These are phyloP conservation scores for Leptosphaerulina australis DNA, from an alignment of 2,329 filamentous ascomycete species.

Conservation along the genomic window DNA sequence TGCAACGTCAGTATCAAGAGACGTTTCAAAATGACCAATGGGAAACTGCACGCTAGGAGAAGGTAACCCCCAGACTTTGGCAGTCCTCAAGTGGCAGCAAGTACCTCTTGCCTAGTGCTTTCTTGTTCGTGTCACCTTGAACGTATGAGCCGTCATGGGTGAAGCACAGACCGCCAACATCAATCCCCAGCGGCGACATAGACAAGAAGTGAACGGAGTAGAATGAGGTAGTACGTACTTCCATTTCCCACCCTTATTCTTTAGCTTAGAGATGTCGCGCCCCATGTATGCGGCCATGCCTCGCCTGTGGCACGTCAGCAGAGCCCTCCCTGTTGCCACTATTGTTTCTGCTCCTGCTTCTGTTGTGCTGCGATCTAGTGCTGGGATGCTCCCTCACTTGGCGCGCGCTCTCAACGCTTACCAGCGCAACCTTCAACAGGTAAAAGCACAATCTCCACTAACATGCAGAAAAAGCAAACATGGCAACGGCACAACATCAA, in stretches of 20 bases:
- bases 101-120: not conserved
- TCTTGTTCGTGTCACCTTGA: not conserved
- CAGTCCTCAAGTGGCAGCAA: not conserved
- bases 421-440: not conserved
- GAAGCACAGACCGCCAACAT: not conserved
- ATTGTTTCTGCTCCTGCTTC: not conserved
- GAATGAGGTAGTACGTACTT: conserved; percentile 56
- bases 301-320: conserved; percentile 54
- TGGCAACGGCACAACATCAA: not conserved
- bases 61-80: not conserved
- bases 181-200: not conserved
- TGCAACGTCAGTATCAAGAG: not conserved
- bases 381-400: conserved; percentile 9
- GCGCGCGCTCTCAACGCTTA: conserved; percentile 10
- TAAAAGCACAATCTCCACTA: not conserved
- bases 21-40: not conserved
- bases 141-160: not conserved
- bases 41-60: not conserved
- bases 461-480: conserved; percentile 1
- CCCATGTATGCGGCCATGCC: conserved; percentile 91
- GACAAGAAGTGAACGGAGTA: not conserved
- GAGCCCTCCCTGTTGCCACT: conserved; percentile 8
- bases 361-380: not conserved
- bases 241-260: conserved; percentile 83
- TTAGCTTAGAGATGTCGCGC: conserved; percentile 81